Conservation (phyloP, 2,329 filamentous ascomycete genomes). For the Amauroascus verrucosus region DNA sequence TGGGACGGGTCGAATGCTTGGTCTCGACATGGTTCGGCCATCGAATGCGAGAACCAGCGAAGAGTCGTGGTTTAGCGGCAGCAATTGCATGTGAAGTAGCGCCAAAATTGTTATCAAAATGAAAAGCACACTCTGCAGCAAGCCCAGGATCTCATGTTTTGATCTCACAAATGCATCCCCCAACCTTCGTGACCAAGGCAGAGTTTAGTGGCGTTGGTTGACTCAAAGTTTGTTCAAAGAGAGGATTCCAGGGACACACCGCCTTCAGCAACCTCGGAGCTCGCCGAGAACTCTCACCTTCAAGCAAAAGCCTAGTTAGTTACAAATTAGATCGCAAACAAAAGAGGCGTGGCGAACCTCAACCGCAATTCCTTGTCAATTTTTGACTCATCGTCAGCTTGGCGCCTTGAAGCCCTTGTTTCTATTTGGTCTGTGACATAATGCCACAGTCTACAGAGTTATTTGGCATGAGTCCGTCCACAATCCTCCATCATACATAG, state of each 20-base stretch:
- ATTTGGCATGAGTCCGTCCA: neutral
- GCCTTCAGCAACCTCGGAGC: neutral
- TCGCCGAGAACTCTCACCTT: neutral
- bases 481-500: neutral
- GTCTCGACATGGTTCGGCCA: slow-evolving; percentile 4
- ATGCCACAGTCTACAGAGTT: neutral
- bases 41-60: neutral
- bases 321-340: neutral
- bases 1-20: slow-evolving; percentile 1
- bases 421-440: neutral
- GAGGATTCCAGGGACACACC: neutral
- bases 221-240: neutral
- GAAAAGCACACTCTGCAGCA: neutral
- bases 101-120: neutral
- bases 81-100: neutral
- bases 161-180: neutral
- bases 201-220: neutral
- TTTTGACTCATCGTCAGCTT: neutral
- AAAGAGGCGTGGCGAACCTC: neutral
- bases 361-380: neutral
- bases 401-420: neutral
- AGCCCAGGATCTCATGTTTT: neutral
- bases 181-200: neutral
- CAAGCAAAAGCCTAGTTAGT: no score
- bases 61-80: neutral